Percentiles rank a stretch among this genome's conserved stretches.
Evolutionary conservation across 2,329 filamentous ascomycete species (phyloP).

Genomic region (Diaporthe helianthi): DNA sequence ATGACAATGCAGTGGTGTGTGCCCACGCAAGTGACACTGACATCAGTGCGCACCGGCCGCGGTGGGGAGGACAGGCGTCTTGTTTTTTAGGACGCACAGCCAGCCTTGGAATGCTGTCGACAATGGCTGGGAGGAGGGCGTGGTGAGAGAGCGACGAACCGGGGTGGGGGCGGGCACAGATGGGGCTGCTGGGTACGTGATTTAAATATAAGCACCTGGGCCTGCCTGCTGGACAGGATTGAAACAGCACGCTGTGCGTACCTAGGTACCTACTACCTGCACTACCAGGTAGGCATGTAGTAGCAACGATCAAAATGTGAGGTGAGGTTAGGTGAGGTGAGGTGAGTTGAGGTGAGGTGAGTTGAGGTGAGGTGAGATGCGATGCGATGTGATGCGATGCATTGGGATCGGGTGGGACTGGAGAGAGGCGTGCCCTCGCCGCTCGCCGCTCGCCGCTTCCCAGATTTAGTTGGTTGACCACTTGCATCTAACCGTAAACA

Average conservation of each 20-base stretch:
- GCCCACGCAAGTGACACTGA: conserved; percentile 15
- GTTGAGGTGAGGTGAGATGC: too few relatives aligned
- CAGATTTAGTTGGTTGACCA: background rate
- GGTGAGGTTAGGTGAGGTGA: too few relatives aligned
- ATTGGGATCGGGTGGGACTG: background rate
- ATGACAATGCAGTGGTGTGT: conserved; percentile 6
- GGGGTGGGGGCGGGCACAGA: background rate
- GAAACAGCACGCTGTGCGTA: conserved; percentile 2
- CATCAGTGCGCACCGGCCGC: conserved; percentile 21
- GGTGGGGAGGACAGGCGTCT: background rate
- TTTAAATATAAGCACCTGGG: conserved; percentile 8
- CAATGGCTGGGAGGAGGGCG: conserved; percentile 7
- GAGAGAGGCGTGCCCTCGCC: background rate
- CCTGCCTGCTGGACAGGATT: too few relatives aligned
- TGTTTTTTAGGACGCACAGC: conserved; percentile 1
- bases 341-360: too few relatives aligned
- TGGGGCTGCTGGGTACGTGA: conserved; percentile 16
- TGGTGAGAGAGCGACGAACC: conserved; percentile 4
- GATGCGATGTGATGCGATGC: background rate
- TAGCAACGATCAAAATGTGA: background rate
- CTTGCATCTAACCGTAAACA: background rate
- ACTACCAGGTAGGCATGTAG: too few relatives aligned
- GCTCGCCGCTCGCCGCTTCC: background rate
- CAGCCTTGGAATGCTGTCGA: conserved; percentile 20
- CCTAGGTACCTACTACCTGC: too few relatives aligned